phyloP scores from a whole-genome alignment of 2,329 filamentous ascomycete genomes.

The Xylaria sp. region DNA sequence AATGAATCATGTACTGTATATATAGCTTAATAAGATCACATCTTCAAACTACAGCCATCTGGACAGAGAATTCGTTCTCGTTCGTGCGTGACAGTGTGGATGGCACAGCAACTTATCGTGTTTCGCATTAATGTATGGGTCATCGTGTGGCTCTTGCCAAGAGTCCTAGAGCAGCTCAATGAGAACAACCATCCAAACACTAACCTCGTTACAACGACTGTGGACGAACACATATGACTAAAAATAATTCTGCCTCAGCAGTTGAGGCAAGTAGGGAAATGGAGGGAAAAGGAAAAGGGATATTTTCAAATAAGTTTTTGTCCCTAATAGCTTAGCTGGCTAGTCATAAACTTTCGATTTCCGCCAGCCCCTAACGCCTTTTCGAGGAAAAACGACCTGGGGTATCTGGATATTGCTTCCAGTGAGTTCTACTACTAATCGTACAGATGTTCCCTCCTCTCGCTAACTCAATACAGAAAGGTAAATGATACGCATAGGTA shows the following conservation, averaged over 20 bases:
- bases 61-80: too few species aligned
- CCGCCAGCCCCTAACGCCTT: conserved; percentile 23
- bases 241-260: not conserved
- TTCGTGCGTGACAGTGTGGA: too few species aligned
- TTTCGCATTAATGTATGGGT: not conserved
- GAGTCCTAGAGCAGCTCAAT: not conserved
- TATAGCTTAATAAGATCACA: conserved; percentile 7
- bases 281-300: not conserved
- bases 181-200: not conserved
- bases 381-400: conserved; percentile 21
- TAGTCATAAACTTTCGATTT: conserved; percentile 19
- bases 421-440: conserved; percentile 31
- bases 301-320: not conserved
- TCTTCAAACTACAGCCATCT: not conserved
- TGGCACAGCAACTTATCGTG: conserved; percentile 35
- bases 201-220: not conserved
- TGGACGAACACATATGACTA: not conserved
- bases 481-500: not conserved
- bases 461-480: not conserved
- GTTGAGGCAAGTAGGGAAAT: not conserved
- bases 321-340: not conserved
- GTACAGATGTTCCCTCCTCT: conserved; percentile 5
- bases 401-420: conserved; percentile 42
- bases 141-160: not conserved
- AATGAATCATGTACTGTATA: conserved; percentile 31